Evolutionary conservation across 495 filamentous ascomycete species (phyloP).

Genomic region (Sporormia fimetaria): DNA sequence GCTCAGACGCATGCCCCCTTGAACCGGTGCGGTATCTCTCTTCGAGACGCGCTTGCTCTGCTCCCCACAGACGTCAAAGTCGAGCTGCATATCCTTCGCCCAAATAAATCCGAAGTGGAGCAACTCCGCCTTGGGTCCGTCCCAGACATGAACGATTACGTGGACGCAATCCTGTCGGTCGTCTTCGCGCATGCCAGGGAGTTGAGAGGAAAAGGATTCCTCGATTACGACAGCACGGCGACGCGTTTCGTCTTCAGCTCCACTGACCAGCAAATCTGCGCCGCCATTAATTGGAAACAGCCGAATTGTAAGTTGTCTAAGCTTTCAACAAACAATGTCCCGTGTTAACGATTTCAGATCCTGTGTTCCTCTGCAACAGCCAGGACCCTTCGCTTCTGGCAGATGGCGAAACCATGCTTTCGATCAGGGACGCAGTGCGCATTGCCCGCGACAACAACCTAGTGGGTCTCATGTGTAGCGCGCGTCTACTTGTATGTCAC

Average conservation of each 20-base stretch:
- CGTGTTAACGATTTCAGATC: slow-evolving; percentile 43
- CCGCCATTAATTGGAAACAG: slow-evolving; percentile 96
- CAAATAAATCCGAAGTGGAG: slow-evolving; percentile 59
- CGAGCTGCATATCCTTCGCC: slow-evolving; percentile 78
- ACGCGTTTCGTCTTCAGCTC: slow-evolving; percentile 85
- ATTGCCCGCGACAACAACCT: slow-evolving; percentile 94
- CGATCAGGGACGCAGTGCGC: slow-evolving; percentile 86
- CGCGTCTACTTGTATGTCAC: slow-evolving; percentile 62
- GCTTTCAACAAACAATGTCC: background rate
- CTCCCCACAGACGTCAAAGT: slow-evolving; percentile 70
- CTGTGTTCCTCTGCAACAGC: slow-evolving; percentile 79
- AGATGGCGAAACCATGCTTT: slow-evolving; percentile 60
- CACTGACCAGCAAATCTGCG: slow-evolving; percentile 80
- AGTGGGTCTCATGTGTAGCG: slow-evolving; percentile 90
- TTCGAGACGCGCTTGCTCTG: slow-evolving; percentile 60
- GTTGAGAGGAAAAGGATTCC: slow-evolving; percentile 47
- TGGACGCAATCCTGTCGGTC: slow-evolving; percentile 67
- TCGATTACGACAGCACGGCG: slow-evolving; percentile 38
- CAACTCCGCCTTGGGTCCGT: slow-evolving; percentile 54
- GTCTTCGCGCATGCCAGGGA: slow-evolving; percentile 86
- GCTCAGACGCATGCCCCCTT: slow-evolving; percentile 55
- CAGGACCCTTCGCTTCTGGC: slow-evolving; percentile 40
- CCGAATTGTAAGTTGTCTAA: slow-evolving; percentile 62
- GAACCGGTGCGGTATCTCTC: slow-evolving; percentile 59
- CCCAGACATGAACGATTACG: slow-evolving; percentile 75